Conservation (phyloP, 129 eudicot species). For the Mikania micrantha region DNA sequence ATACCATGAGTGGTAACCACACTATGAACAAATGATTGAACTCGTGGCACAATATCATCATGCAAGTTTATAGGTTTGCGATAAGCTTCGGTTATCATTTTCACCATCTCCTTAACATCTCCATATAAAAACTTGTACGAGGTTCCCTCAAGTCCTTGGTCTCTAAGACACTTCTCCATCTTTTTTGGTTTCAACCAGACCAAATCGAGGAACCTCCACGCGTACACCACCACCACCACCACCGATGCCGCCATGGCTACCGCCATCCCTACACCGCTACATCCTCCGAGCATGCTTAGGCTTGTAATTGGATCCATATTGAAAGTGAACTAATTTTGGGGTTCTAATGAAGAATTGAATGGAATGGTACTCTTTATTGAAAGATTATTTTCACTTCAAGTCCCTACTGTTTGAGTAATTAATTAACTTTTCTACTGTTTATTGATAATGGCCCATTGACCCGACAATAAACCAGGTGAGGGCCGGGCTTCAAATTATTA, state of each 20-base stretch:
- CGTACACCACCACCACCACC: background rate
- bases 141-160: constrained; percentile 22
- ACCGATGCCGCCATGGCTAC: background rate
- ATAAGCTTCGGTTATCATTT: constrained; percentile 12
- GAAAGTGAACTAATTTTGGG: background rate
- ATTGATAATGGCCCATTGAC: background rate
- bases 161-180: constrained; percentile 18
- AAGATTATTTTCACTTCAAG: background rate
- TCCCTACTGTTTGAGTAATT: constrained; percentile 13
- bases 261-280: background rate
- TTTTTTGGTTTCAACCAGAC: constrained; percentile 25
- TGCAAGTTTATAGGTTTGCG: constrained; percentile 13
- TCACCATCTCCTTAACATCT: constrained; percentile 23
- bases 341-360: background rate
- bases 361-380: constrained; percentile 14
- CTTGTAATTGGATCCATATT: constrained; percentile 16
- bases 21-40: constrained; percentile 5
- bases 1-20: constrained; percentile 11
- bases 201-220: constrained; percentile 12
- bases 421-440: background rate
- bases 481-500: no score
- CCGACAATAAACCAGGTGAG: no score
- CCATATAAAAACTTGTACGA: constrained; percentile 22
- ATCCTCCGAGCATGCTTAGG: constrained; percentile 1
- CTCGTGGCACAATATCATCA: constrained; percentile 24